Base-by-base conservation (phyloP, 768 basidiomycete species). In the Psilocybe sp. region DNA sequence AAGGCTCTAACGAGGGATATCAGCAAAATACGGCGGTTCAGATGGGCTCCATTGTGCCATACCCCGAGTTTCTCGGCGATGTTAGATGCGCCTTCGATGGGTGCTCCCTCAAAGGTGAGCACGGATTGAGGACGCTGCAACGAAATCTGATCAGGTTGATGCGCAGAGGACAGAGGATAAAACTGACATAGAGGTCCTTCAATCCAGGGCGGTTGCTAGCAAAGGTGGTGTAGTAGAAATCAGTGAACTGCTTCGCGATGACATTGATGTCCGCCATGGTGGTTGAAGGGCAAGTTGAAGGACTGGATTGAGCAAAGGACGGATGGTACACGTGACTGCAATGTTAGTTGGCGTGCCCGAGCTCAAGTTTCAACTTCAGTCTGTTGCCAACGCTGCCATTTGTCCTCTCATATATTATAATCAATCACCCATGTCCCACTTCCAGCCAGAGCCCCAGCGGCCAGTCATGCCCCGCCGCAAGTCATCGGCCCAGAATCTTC, bases 201-300 rank as follows among this genome's bases (percentile, higher is more conserved):
- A 98, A 79, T 2, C 52, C 45, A 0, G 64, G 40, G 37, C 94
- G 82, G 65, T 87, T 66, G 6, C 64, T 2, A 63, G 92, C 87
- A 62, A 98, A 96, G 1, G 80, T 81, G 0, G 53, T 2, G 72
- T 97, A 98, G 80, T 97, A 98, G 71, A 78, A 96, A 28, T 81
- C 71, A 54, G 80, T 78, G 65, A 92, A 93, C 60, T 92, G 83
- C 64, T 82, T 78, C 8, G 92, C 91, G 64, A 98, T 76, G 7
- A 67, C 56, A 63, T 80, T 78, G 64, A 88, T 76, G 69, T 93
- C 90, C 56, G 84, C 81, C 87, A 88, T 87, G 62, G 64, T 65
- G 59, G 57, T 48, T 41, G 57, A 47, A 37, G 50, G 53, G 52
- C 40, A 41, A 54, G 37, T 50, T 39, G 44, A 50, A 57, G 43